Evolutionary conservation across 2,329 filamentous ascomycete genomes (phyloP), one percentile per base, ranked within the genome.

Genomic region (Venturia pyrina): DNA sequence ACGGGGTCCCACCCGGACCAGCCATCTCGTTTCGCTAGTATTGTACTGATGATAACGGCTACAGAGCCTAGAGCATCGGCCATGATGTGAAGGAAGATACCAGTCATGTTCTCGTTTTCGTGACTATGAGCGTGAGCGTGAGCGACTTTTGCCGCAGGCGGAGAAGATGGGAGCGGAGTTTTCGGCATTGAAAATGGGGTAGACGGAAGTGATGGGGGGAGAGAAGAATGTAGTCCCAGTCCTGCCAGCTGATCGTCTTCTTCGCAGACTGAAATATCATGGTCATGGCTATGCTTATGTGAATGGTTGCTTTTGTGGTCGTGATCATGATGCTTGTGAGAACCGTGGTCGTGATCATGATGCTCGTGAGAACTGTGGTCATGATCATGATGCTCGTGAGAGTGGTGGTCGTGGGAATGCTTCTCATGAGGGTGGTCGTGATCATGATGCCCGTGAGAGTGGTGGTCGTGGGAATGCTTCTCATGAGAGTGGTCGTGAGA

Each of bases 71-170:
- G 86, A 0, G 95, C 96, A 74, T 99, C 95, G 6, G 95, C 95
- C 37, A 98, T 82, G 63, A 99, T 90, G 73, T 99, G 95, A 24
- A 99, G 81, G 76, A 96, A 99, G 70, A 99, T 98, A 15, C 95
- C 95, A 71, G 95, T 86, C 93, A 99, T 97, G 74, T 99, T 99
- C 72, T 99, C 95, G 75, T 96, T 96, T 68, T 91, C 89, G 72
- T 93, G 89, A n/a, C 79, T 78, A 70, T 86, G 82, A 24, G 67
- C 78, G 70, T 86, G 82, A 24, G 68, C 53, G 50, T 68, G 63
- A 19, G 59, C n/a, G 19, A 48, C 61, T n/a, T 65, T 41, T 34
- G 63, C 24, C 63, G 63, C 11, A 61, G 43, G 37, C 67, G 69
- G 62, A 61, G 61, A 19, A 68, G 67, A 40, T 69, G 70, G 64